phyloP scores from a whole-genome alignment of 2,329 filamentous ascomycete species.

The Didymella pinodella region DNA sequence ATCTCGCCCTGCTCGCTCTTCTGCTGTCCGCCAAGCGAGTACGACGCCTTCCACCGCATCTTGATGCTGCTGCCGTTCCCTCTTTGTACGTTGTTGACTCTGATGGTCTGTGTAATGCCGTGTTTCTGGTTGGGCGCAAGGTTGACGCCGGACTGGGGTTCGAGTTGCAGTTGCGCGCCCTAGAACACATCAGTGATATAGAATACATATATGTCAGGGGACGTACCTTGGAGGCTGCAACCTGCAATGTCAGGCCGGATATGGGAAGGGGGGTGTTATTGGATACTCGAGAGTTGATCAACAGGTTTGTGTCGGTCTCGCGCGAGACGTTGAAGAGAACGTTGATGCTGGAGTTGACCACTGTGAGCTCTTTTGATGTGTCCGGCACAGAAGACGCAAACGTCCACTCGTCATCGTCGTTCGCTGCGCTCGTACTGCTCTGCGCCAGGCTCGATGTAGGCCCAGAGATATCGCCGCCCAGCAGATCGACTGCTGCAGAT shows the following conservation, averaged over 20 bases:
- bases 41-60: constrained; percentile 87
- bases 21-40: constrained; percentile 70
- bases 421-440: constrained; percentile 58
- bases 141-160: constrained; percentile 82
- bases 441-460: constrained; percentile 40
- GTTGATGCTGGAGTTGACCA: constrained; percentile 74
- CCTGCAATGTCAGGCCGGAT: constrained; percentile 84
- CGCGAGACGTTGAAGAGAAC: constrained; percentile 77
- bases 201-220: too few relatives aligned
- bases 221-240: constrained; percentile 88
- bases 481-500: constrained; percentile 45
- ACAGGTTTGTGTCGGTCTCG: constrained; percentile 64
- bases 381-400: constrained; percentile 87
- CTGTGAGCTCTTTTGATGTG: constrained; percentile 69
- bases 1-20: constrained; percentile 88
- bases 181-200: constrained; percentile 49
- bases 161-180: constrained; percentile 81
- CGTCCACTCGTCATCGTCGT: constrained; percentile 95
- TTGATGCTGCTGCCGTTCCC: constrained; percentile 82
- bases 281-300: constrained; percentile 80
- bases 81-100: constrained; percentile 75
- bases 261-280: constrained; percentile 78
- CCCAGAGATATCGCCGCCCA: constrained; percentile 44
- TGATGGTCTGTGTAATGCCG: constrained; percentile 83
- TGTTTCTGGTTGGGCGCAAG: constrained; percentile 75